Conservation (phyloP, 2,329 filamentous ascomycete species). For the Harringtonia lauricola region DNA sequence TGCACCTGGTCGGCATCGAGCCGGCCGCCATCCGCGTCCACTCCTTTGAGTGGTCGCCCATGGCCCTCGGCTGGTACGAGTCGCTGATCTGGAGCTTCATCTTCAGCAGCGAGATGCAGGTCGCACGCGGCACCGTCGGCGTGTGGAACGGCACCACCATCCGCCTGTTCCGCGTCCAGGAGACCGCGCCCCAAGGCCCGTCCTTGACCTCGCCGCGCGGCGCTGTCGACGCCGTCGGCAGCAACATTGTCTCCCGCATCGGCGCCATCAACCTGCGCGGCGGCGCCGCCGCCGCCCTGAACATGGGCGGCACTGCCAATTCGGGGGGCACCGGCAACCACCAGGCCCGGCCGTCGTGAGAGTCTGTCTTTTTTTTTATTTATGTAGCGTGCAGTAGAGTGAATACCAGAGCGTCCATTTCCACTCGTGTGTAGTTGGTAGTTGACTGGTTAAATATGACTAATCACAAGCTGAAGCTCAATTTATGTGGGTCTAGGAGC, state of each 20-base stretch:
- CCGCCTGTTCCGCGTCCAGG: conserved; percentile 81
- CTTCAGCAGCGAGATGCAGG: conserved; percentile 81
- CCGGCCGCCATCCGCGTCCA: conserved; percentile 65
- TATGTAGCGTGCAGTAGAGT: no score
- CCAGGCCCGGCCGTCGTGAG: not conserved
- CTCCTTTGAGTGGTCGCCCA: conserved; percentile 86
- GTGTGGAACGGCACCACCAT: conserved; percentile 90
- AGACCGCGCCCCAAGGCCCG: conserved; percentile 68
- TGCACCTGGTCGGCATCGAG: conserved; percentile 62
- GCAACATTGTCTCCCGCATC: conserved; percentile 78
- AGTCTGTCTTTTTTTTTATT: no score
- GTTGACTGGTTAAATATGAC: no score
- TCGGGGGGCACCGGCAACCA: conserved; percentile 16
- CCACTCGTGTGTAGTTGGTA: no score
- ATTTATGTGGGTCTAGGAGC: no score
- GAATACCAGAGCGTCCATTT: no score
- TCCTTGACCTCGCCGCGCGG: conserved; percentile 76
- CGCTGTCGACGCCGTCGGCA: conserved; percentile 87
- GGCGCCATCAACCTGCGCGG: conserved; percentile 66
- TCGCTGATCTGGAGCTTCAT: conserved; percentile 89
- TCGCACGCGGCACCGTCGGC: conserved; percentile 76
- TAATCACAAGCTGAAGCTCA: no score
- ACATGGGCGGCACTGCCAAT: not conserved
- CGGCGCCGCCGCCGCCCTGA: conserved; percentile 11
- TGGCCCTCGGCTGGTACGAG: conserved; percentile 92